These are phyloP conservation scores for Ophiocordyceps australis DNA, from an alignment of 2,329 filamentous ascomycete genomes.

Conservation along the genomic window DNA sequence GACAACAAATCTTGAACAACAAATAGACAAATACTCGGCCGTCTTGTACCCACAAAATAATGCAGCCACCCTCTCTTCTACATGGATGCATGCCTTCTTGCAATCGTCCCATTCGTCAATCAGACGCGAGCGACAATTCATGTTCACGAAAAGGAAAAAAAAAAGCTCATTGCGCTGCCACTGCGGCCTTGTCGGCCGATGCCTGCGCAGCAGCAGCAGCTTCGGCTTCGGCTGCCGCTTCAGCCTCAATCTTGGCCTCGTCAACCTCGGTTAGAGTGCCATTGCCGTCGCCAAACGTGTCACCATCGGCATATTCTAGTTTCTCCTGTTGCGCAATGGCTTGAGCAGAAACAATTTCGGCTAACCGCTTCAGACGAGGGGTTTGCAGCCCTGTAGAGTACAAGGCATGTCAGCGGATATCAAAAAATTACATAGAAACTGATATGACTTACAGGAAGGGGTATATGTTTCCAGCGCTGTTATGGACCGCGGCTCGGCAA, in stretches of 20 bases:
- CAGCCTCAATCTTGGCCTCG: conserved; percentile 16
- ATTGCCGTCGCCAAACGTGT: conserved; percentile 29
- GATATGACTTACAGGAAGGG: conserved; percentile 59
- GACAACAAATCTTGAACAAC: no score
- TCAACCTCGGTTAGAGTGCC: conserved; percentile 31
- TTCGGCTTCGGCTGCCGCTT: no score
- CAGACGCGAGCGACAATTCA: no score
- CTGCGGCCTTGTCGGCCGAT: no score
- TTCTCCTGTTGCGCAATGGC: conserved; percentile 92
- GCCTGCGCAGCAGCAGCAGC: no score
- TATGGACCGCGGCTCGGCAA: conserved; percentile 89
- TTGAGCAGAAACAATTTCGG: conserved; percentile 95
- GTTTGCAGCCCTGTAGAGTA: conserved; percentile 70
- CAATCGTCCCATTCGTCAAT: no score
- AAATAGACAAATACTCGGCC: no score
- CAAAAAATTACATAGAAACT: neutral
- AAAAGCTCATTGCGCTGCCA: neutral
- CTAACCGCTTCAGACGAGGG: conserved; percentile 79
- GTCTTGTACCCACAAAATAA: no score
- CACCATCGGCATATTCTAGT: conserved; percentile 35
- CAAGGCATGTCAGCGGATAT: conserved; percentile 10
- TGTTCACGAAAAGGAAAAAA: conserved; percentile 1
- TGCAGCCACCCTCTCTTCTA: no score
- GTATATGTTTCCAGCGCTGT: conserved; percentile 96
- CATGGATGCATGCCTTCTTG: no score